phyloP scores from a whole-genome alignment of 148 eudicot genomes.

The Heliamphora exappendiculata region DNA sequence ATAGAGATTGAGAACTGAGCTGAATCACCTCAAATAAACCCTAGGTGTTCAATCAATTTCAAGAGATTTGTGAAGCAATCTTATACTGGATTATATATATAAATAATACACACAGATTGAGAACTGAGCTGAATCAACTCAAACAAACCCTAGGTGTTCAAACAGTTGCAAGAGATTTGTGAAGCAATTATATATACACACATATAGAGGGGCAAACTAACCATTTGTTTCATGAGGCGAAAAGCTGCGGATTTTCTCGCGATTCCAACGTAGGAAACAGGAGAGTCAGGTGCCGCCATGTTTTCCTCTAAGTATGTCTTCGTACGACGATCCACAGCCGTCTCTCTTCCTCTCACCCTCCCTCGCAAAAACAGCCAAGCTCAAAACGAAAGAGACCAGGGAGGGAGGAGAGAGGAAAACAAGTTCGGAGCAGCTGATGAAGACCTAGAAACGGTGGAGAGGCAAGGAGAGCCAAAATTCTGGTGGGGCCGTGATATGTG shows the following conservation, averaged over 20 bases:
- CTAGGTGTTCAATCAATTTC: too few relatives aligned
- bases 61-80: too few relatives aligned
- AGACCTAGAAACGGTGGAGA: conserved; percentile 7
- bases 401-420: background rate
- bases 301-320: background rate
- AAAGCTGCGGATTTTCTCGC: conserved; percentile 76
- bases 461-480: background rate
- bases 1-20: too few relatives aligned
- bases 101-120: background rate
- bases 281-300: conserved; percentile 86
- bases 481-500: background rate
- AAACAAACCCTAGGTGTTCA: background rate
- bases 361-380: background rate
- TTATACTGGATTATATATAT: too few relatives aligned
- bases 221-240: conserved; percentile 99
- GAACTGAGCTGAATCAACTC: background rate
- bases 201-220: conserved; percentile 2
- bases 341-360: conserved; percentile 13
- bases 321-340: background rate
- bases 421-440: background rate
- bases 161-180: background rate
- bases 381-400: background rate
- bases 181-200: too few relatives aligned
- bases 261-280: conserved; percentile 76
- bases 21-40: too few relatives aligned